Percentiles rank a stretch among this genome's conserved stretches.
Conservation (phyloP, 2,329 filamentous ascomycete species). For the Botrytis medusae region DNA sequence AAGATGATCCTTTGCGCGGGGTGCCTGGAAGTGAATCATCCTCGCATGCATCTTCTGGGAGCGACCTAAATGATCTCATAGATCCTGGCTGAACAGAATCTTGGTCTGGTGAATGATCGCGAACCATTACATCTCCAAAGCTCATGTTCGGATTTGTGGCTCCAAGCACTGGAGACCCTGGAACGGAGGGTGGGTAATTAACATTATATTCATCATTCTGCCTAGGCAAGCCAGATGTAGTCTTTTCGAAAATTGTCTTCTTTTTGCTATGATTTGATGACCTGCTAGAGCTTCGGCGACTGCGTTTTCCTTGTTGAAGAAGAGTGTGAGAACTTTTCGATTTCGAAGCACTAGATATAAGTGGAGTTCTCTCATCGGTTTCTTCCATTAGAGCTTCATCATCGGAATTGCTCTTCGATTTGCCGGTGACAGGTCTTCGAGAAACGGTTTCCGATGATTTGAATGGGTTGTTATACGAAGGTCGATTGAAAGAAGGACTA, state of each 20-base stretch:
- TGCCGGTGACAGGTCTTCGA: constrained; percentile 35
- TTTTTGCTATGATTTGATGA: constrained; percentile 48
- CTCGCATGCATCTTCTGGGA: constrained; percentile 34
- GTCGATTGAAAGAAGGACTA: constrained; percentile 39
- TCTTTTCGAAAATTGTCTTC: constrained; percentile 37
- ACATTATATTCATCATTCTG: constrained; percentile 56
- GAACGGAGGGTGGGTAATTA: constrained; percentile 68
- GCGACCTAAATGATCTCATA: constrained; percentile 27
- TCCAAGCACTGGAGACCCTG: constrained; percentile 58
- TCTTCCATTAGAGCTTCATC: constrained; percentile 53
- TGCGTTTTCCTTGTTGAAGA: constrained; percentile 31
- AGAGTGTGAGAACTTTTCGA: constrained; percentile 37
- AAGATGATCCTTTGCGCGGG: constrained; percentile 32
- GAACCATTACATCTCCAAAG: constrained; percentile 69
- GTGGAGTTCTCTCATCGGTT: constrained; percentile 53
- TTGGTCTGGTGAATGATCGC: constrained; percentile 52
- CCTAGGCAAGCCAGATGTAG: constrained; percentile 27
- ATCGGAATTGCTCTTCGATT: constrained; percentile 39
- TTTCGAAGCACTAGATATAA: constrained; percentile 49
- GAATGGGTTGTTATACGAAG: constrained; percentile 38
- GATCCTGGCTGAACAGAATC: constrained; percentile 26
- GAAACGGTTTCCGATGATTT: constrained; percentile 31
- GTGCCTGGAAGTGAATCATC: constrained; percentile 35
- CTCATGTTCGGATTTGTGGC: constrained; percentile 53
- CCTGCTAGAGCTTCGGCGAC: constrained; percentile 38